phyloP scores from a whole-genome alignment of 192 early-diverging fungal genomes.

The Podila horticola region DNA sequence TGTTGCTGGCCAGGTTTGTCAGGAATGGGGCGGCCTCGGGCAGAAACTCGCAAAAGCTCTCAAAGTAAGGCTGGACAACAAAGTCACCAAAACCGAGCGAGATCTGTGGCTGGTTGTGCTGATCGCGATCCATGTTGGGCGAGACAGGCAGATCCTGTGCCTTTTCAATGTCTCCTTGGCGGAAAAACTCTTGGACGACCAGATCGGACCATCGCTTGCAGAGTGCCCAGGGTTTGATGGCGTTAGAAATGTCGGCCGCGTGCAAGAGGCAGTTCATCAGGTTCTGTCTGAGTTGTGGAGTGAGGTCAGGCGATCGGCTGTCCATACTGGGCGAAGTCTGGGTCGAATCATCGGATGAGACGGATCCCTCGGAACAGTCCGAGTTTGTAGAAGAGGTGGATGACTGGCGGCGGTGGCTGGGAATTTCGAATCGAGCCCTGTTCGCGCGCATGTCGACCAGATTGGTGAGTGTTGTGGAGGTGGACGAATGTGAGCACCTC shows the following conservation, averaged over 20 bases:
- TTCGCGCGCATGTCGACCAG: background rate
- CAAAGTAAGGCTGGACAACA: constrained; percentile 88
- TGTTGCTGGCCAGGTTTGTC: constrained; percentile 64
- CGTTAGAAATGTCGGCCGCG: constrained; percentile 91
- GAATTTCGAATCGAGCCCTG: constrained; percentile 6
- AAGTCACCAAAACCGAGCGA: constrained; percentile 87
- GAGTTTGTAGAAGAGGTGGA: constrained; percentile 40
- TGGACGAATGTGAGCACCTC: background rate
- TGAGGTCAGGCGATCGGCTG: constrained; percentile 18
- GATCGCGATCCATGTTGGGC: constrained; percentile 89
- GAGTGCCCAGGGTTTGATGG: constrained; percentile 82
- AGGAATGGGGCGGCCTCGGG: constrained; percentile 72
- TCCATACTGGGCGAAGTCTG: constrained; percentile 29
- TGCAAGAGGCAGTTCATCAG: constrained; percentile 81
- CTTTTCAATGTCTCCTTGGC: constrained; percentile 89
- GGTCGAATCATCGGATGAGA: constrained; percentile 18
- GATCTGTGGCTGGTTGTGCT: constrained; percentile 77
- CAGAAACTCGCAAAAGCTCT: constrained; percentile 81
- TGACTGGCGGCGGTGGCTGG: constrained; percentile 27
- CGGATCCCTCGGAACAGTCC: constrained; percentile 21
- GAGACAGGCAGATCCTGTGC: constrained; percentile 77
- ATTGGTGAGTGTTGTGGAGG: background rate
- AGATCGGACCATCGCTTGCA: constrained; percentile 92
- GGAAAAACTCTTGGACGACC: constrained; percentile 87
- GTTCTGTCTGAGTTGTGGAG: constrained; percentile 65